phyloP scores from a whole-genome alignment of 805 yeast species.

The Danielozyma ontarioensis region DNA sequence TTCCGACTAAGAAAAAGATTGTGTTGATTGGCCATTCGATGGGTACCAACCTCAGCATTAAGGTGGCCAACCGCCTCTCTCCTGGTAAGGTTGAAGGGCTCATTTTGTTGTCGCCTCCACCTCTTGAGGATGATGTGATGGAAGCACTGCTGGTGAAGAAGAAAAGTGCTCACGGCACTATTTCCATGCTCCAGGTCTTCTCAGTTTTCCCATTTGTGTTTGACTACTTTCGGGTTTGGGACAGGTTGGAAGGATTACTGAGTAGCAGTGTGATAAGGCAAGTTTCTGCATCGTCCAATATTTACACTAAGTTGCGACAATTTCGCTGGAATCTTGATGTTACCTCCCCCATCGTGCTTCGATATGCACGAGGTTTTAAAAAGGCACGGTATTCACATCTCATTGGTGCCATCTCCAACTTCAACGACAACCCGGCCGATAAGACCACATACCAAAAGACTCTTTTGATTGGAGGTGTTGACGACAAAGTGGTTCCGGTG shows the following conservation, averaged over 20 bases:
- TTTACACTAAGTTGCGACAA: slow-evolving; percentile 48
- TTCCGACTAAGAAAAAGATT: slow-evolving; percentile 37
- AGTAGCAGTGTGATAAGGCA: slow-evolving; percentile 59
- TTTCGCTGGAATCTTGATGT: slow-evolving; percentile 69
- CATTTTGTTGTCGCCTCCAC: slow-evolving; percentile 48
- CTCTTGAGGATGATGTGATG: slow-evolving; percentile 19
- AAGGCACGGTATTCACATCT: slow-evolving; percentile 43
- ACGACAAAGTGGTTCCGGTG: slow-evolving; percentile 54
- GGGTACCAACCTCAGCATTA: slow-evolving; percentile 57
- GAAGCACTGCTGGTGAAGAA: slow-evolving; percentile 1
- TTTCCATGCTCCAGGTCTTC: slow-evolving; percentile 22
- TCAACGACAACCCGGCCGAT: slow-evolving; percentile 28
- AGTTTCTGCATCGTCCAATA: slow-evolving; percentile 26
- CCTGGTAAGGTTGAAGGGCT: slow-evolving; percentile 40
- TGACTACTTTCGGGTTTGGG: slow-evolving; percentile 51
- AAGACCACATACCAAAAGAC: slow-evolving; percentile 36
- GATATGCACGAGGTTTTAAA: slow-evolving; percentile 48
- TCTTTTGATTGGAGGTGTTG: slow-evolving; percentile 53
- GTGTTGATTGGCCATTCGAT: slow-evolving; percentile 67
- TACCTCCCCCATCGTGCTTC: slow-evolving; percentile 47
- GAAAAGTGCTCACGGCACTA: slow-evolving; percentile 3
- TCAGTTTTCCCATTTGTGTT: slow-evolving; percentile 42
- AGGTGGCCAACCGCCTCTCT: slow-evolving; percentile 36
- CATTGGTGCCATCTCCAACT: slow-evolving; percentile 28
- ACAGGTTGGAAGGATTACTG: slow-evolving; percentile 56